Percentiles rank a stretch among this genome's conserved stretches.
These are phyloP conservation scores for Colletotrichum godetiae DNA, from an alignment of 2,329 filamentous ascomycete genomes.

Conservation along the genomic window DNA sequence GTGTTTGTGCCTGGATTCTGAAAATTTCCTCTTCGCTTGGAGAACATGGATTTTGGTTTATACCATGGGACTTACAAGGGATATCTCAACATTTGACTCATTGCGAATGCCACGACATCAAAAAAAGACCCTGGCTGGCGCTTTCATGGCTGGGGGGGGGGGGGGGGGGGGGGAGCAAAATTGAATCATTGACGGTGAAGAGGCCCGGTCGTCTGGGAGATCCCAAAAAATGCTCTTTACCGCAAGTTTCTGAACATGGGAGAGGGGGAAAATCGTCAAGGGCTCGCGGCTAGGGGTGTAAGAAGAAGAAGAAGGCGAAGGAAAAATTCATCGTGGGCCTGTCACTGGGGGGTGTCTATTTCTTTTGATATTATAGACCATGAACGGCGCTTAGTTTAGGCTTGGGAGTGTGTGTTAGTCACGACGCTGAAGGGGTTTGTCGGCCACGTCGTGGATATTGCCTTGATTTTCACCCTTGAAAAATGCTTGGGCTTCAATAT, in stretches of 20 bases:
- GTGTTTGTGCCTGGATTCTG: not conserved
- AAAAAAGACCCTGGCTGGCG: not conserved
- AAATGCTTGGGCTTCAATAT: not conserved
- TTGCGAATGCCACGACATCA: constrained; percentile 13
- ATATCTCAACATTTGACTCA: constrained; percentile 11
- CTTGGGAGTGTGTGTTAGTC: not conserved
- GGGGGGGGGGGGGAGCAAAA: no score
- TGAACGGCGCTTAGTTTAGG: constrained; percentile 1
- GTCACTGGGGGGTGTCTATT: not conserved
- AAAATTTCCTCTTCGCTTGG: not conserved
- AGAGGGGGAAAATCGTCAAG: not conserved
- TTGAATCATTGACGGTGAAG: constrained; percentile 21
- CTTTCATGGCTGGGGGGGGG: not conserved
- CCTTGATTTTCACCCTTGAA: not conserved
- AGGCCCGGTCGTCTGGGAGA: not conserved
- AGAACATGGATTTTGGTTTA: not conserved
- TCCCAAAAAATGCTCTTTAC: not conserved
- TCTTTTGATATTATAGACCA: not conserved
- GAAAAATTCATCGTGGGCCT: not conserved
- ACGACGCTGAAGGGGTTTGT: not conserved
- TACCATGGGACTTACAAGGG: not conserved
- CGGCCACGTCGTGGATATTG: constrained; percentile 6
- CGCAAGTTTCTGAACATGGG: not conserved
- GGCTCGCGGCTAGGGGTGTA: not conserved
- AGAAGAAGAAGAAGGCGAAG: not conserved